Evolutionary conservation across 257 asterid species (phyloP).

Genomic region (Parsonsia alboflavescens): DNA sequence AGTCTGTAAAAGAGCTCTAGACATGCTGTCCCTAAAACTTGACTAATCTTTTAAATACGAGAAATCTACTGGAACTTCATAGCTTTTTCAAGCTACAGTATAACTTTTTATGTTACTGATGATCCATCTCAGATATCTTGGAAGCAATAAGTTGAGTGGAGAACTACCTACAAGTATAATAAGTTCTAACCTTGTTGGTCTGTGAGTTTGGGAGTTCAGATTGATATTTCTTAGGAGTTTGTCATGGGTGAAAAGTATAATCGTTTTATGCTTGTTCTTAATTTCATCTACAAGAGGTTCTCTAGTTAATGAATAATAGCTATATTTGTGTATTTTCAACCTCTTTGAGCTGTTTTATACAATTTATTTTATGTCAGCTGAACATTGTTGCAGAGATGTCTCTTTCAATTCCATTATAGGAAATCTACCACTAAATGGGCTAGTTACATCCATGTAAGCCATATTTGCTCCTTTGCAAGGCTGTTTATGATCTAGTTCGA

Average conservation of each 20-base stretch:
- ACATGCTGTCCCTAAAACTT: neutral
- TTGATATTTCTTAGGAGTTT: neutral
- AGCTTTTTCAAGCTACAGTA: no score
- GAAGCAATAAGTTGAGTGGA: no score
- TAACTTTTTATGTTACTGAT: no score
- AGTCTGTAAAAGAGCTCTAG: neutral
- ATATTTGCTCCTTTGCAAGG: neutral
- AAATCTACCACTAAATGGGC: constrained; percentile 28
- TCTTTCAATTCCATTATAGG: constrained; percentile 59
- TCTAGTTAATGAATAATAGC: neutral
- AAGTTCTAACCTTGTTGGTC: constrained; percentile 37
- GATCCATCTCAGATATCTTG: no score
- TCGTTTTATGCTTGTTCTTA: neutral
- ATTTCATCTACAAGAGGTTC: neutral
- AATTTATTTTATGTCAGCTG: neutral
- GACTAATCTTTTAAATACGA: neutral
- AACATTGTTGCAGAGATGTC: constrained; percentile 39
- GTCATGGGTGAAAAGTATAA: neutral
- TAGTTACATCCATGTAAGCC: constrained; percentile 43
- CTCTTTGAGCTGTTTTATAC: neutral
- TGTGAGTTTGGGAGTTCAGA: constrained; percentile 37
- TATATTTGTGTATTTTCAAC: neutral
- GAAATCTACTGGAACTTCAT: neutral
- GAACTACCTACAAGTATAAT: constrained; percentile 41
- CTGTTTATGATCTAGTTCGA: neutral